phyloP scores from a whole-genome alignment of 2,329 filamentous ascomycete genomes.

The Phialemonium atrogriseum region DNA sequence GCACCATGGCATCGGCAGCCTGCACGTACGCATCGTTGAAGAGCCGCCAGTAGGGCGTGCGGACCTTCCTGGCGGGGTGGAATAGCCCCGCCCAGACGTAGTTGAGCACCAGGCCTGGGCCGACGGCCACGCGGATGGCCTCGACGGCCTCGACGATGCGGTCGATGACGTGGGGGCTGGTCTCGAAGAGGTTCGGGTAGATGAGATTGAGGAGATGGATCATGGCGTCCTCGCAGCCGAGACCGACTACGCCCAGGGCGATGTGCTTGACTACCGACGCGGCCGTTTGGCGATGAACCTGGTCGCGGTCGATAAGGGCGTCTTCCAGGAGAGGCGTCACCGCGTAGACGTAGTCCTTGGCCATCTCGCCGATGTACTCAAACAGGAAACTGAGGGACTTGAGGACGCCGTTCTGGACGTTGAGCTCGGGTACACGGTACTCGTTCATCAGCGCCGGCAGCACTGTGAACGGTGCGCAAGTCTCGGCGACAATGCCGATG shows the following conservation, averaged over 20 bases:
- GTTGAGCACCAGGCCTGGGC: constrained; percentile 88
- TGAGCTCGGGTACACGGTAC: constrained; percentile 94
- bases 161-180: constrained; percentile 95
- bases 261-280: constrained; percentile 97
- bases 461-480: constrained; percentile 95
- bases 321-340: constrained; percentile 94
- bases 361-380: constrained; percentile 99
- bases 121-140: constrained; percentile 87
- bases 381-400: constrained; percentile 96
- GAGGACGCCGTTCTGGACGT: constrained; percentile 96
- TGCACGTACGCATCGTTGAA: constrained; percentile 98
- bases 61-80: constrained; percentile 91
- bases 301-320: constrained; percentile 93
- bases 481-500: constrained; percentile 97
- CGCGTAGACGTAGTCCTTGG: constrained; percentile 98
- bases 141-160: constrained; percentile 96
- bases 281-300: constrained; percentile 94
- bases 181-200: constrained; percentile 96
- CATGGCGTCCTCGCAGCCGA: constrained; percentile 98
- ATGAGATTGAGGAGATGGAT: constrained; percentile 92
- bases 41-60: constrained; percentile 89
- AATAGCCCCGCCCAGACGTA: constrained; percentile 98
- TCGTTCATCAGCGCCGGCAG: constrained; percentile 99
- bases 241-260: constrained; percentile 89
- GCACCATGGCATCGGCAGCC: constrained; percentile 87